Evolutionary conservation across 106 monocot species (phyloP).

Genomic region (Hemerocallis citrina): DNA sequence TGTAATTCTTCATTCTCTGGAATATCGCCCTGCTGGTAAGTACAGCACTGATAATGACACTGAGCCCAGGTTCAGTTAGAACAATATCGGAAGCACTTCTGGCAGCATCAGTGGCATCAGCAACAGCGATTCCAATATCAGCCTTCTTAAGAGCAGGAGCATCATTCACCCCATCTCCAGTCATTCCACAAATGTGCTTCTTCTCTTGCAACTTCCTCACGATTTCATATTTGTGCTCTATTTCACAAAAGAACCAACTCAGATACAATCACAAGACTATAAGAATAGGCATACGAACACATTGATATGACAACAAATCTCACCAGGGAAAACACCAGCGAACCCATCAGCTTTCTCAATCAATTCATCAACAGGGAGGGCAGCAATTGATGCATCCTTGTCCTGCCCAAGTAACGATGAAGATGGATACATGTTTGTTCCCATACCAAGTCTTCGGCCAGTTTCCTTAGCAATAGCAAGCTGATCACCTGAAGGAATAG

Average conservation of each 20-base stretch:
- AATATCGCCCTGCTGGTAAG: conserved; percentile 9
- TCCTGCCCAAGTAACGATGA: conserved; percentile 63
- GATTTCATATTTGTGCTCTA: conserved; percentile 12
- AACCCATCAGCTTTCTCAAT: conserved; percentile 19
- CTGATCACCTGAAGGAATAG: conserved; percentile 35
- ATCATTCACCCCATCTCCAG: conserved; percentile 12
- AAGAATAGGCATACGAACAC: neutral
- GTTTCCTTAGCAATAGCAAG: conserved; percentile 61
- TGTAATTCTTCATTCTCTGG: conserved; percentile 14
- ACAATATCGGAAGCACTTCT: conserved; percentile 5
- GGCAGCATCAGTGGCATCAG: conserved; percentile 7
- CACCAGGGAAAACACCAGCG: conserved; percentile 15
- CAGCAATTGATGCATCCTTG: conserved; percentile 63
- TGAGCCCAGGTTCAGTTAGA: conserved; percentile 5
- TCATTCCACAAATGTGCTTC: conserved; percentile 14
- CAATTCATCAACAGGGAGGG: conserved; percentile 16
- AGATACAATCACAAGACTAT: neutral
- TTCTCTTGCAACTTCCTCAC: conserved; percentile 13
- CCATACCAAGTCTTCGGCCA: conserved; percentile 58
- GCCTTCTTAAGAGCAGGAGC: conserved; percentile 6
- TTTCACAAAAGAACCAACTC: too few species aligned
- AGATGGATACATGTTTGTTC: conserved; percentile 60
- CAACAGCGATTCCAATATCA: conserved; percentile 5
- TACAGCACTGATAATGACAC: conserved; percentile 9
- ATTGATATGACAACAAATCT: neutral